Evolutionary conservation across 352 stramenopile species (phyloP).

Genomic region (Pythium sukuiense): DNA sequence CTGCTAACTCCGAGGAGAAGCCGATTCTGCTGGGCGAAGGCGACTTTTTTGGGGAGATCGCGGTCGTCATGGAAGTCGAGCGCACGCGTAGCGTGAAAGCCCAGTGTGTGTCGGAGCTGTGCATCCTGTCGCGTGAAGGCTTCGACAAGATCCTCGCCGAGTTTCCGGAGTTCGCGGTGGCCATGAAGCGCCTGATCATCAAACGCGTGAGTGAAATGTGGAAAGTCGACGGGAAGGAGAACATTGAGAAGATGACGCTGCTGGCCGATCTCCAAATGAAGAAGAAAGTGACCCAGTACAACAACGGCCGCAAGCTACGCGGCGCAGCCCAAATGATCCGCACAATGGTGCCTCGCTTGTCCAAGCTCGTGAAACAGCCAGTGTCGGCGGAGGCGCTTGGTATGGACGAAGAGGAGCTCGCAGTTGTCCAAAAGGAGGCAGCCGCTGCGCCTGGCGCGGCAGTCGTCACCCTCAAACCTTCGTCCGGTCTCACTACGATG

Average conservation of each 20-base stretch:
- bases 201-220: constrained; percentile 70
- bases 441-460: not conserved
- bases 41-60: constrained; percentile 69
- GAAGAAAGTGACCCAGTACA: constrained; percentile 37
- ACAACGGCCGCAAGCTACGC: constrained; percentile 22
- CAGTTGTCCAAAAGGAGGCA: constrained; percentile 4
- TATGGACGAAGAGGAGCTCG: constrained; percentile 16
- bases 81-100: constrained; percentile 60
- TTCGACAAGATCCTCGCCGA: constrained; percentile 74
- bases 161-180: constrained; percentile 67
- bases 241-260: constrained; percentile 67
- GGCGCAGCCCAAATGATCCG: constrained; percentile 24
- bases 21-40: constrained; percentile 61
- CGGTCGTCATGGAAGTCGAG: constrained; percentile 66
- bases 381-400: constrained; percentile 22
- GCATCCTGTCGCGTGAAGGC: constrained; percentile 53
- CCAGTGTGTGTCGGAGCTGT: constrained; percentile 69
- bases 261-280: constrained; percentile 69
- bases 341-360: constrained; percentile 24
- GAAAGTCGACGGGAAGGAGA: constrained; percentile 33
- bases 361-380: constrained; percentile 26
- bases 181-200: constrained; percentile 72
- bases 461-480: not conserved
- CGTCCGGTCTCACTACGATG: not conserved
- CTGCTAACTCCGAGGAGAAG: constrained; percentile 27